Evolutionary conservation across 1,139 yeast genomes (phyloP).

Genomic region (Waltiozyma sp.): DNA sequence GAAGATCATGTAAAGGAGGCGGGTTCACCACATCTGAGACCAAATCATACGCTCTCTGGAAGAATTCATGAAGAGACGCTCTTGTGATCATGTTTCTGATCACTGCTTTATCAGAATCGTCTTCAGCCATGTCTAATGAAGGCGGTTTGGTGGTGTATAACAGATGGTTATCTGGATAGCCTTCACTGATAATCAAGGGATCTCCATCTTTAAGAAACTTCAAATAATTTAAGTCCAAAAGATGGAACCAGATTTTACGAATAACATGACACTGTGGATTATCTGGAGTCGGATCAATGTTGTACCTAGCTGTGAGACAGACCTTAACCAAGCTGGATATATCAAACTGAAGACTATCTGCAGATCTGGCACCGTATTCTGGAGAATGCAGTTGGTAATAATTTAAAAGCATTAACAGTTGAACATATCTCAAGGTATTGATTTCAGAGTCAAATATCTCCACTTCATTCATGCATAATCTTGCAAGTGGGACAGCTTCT

Average conservation of each 20-base stretch:
- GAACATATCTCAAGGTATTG: slow-evolving; percentile 2
- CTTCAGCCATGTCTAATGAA: neutral
- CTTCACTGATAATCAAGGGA: slow-evolving; percentile 1
- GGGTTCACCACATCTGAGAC: slow-evolving; percentile 5
- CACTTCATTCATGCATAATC: slow-evolving; percentile 3
- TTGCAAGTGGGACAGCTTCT: slow-evolving; percentile 3
- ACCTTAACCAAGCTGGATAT: slow-evolving; percentile 2
- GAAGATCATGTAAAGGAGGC: neutral
- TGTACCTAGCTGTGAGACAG: slow-evolving; percentile 1
- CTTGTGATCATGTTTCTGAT: slow-evolving; percentile 2
- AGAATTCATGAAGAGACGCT: slow-evolving; percentile 1
- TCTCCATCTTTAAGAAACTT: slow-evolving; percentile 6
- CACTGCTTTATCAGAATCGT: slow-evolving; percentile 1
- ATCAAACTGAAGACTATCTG: slow-evolving; percentile 4
- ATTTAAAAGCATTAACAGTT: slow-evolving; percentile 2
- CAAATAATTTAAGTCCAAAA: slow-evolving; percentile 4
- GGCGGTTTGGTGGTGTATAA: slow-evolving; percentile 5
- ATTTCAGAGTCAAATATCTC: neutral
- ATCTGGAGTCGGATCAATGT: neutral
- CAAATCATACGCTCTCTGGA: slow-evolving; percentile 2
- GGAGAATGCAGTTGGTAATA: slow-evolving; percentile 3
- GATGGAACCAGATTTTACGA: slow-evolving; percentile 3
- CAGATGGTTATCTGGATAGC: neutral
- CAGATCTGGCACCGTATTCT: slow-evolving; percentile 1
- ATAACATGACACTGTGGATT: neutral